Conservation (phyloP, 345 rosid genomes). For the Boechera divaricarpa region DNA sequence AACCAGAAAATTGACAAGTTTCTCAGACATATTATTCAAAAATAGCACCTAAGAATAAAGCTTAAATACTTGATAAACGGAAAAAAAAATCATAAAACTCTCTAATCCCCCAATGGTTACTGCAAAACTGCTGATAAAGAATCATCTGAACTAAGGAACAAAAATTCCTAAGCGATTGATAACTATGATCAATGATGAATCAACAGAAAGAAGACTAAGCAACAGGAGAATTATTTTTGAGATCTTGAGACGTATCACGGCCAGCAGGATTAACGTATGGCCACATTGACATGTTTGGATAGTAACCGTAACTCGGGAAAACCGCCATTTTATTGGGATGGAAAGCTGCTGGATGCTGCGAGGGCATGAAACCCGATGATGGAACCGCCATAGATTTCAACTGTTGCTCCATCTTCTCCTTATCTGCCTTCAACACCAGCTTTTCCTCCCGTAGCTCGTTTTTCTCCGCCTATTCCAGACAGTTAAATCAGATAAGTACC, state of each 20-base stretch:
- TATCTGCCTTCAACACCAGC: conserved; percentile 70
- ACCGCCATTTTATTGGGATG: conserved; percentile 69
- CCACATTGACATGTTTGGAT: conserved; percentile 75
- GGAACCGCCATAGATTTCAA: conserved; percentile 64
- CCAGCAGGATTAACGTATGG: conserved; percentile 76
- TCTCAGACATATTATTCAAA: conserved; percentile 34
- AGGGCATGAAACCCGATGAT: conserved; percentile 58
- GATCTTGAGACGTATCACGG: conserved; percentile 84
- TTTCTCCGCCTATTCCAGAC: conserved; percentile 70
- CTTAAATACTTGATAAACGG: neutral
- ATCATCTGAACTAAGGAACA: conserved; percentile 26
- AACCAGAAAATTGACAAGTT: neutral
- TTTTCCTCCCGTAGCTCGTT: conserved; percentile 90
- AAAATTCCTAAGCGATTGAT: conserved; percentile 28
- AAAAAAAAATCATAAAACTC: neutral
- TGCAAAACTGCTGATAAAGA: conserved; percentile 33
- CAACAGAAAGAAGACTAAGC: conserved; percentile 49
- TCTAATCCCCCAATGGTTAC: conserved; percentile 24
- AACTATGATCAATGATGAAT: conserved; percentile 19
- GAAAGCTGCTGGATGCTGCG: conserved; percentile 56
- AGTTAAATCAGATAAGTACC: neutral
- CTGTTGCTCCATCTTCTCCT: conserved; percentile 79
- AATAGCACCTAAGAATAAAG: conserved; percentile 17
- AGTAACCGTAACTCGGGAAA: conserved; percentile 64
- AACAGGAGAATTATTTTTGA: conserved; percentile 75